These are phyloP conservation scores for Cyclocybe cylindracea DNA, from an alignment of 768 basidiomycete species.

Conservation along the genomic window DNA sequence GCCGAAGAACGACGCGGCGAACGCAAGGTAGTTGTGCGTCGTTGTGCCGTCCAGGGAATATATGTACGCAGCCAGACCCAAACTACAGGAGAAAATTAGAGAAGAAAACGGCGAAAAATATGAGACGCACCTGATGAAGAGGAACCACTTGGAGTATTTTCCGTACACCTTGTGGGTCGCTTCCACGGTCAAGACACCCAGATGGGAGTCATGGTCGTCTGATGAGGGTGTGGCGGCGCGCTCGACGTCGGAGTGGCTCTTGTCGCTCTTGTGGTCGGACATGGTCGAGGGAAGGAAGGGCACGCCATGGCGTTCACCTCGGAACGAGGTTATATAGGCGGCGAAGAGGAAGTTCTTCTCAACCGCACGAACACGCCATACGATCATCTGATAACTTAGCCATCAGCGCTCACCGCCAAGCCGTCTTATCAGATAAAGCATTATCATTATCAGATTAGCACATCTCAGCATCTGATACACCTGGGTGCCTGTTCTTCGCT, in stretches of 20 bases:
- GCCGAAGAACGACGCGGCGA: constrained; percentile 54
- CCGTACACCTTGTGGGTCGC: constrained; percentile 54
- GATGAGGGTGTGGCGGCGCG: constrained; percentile 1
- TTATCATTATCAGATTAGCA: constrained; percentile 16
- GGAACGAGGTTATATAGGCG: no score
- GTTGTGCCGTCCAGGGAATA: constrained; percentile 76
- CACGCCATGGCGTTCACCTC: background rate
- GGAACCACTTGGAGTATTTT: constrained; percentile 55
- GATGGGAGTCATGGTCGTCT: constrained; percentile 28
- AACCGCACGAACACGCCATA: background rate
- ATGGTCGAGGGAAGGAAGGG: constrained; percentile 3
- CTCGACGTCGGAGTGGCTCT: constrained; percentile 14
- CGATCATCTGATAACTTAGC: constrained; percentile 22
- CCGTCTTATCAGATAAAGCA: constrained; percentile 22
- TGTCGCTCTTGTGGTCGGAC: constrained; percentile 18
- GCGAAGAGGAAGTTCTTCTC: no score
- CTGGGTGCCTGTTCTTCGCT: background rate
- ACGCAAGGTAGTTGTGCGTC: constrained; percentile 63
- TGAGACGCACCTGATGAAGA: constrained; percentile 55
- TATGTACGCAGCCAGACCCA: constrained; percentile 73
- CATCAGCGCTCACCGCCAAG: constrained; percentile 18
- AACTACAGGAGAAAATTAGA: constrained; percentile 27
- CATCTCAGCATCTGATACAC: background rate
- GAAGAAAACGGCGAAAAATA: background rate
- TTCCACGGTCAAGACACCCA: constrained; percentile 49